Evolutionary conservation across 345 rosid genomes (phyloP).

Genomic region (Hibiscus mutabilis): DNA sequence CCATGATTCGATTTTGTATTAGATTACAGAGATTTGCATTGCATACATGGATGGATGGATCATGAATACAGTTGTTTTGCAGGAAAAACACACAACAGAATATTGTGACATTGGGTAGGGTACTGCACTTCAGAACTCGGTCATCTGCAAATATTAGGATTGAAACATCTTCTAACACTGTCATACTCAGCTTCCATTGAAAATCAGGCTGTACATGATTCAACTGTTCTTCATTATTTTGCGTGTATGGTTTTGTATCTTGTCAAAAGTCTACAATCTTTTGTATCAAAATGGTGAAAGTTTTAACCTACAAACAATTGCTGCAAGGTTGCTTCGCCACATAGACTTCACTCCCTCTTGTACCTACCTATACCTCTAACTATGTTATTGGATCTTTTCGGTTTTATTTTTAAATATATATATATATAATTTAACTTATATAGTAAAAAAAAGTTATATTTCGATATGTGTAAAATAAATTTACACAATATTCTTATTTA

Average conservation of each 20-base stretch:
- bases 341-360: too few relatives aligned
- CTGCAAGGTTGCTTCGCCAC: not conserved
- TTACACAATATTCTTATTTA: too few relatives aligned
- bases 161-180: not conserved
- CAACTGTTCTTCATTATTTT: not conserved
- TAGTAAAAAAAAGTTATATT: too few relatives aligned
- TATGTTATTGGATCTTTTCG: too few relatives aligned
- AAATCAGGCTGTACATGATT: not conserved
- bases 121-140: not conserved
- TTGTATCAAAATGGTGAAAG: not conserved
- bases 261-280: not conserved
- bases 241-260: not conserved
- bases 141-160: not conserved
- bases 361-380: too few relatives aligned
- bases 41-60: not conserved
- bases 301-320: not conserved
- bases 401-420: too few relatives aligned
- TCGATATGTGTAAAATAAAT: too few relatives aligned
- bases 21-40: not conserved
- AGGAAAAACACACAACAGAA: not conserved
- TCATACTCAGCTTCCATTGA: not conserved
- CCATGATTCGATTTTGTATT: not conserved
- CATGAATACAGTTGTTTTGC: not conserved
- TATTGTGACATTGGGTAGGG: conserved; percentile 16
- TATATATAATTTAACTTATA: too few relatives aligned